Conservation (phyloP, 2,329 filamentous ascomycete genomes). For the Scedosporium apiospermum region DNA sequence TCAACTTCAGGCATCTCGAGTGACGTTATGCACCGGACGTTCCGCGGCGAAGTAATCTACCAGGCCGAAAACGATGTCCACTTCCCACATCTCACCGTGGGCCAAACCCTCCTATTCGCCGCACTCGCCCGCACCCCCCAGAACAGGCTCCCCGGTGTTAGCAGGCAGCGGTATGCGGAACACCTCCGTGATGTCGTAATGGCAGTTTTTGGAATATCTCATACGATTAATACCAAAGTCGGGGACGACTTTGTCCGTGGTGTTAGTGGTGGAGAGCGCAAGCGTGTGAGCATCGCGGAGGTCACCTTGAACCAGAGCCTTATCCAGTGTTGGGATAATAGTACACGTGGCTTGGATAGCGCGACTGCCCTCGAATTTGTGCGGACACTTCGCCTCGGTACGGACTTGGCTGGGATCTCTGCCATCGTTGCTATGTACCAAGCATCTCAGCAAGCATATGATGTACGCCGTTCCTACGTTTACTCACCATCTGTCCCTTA, state of each 20-base stretch:
- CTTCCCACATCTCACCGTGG: conserved; percentile 56
- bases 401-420: conserved; percentile 16
- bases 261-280: conserved; percentile 71
- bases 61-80: conserved; percentile 57
- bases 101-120: conserved; percentile 54
- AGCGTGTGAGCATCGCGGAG: conserved; percentile 72
- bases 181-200: conserved; percentile 45
- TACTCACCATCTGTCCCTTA: too few species aligned
- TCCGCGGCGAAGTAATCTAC: conserved; percentile 49
- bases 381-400: conserved; percentile 15
- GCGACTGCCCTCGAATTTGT: conserved; percentile 20
- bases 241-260: conserved; percentile 65
- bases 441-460: conserved; percentile 49
- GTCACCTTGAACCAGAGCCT: conserved; percentile 24
- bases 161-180: conserved; percentile 28
- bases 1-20: conserved; percentile 15
- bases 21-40: conserved; percentile 30
- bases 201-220: conserved; percentile 69
- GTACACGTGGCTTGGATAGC: conserved; percentile 20
- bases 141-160: conserved; percentile 50
- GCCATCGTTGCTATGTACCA: conserved; percentile 42
- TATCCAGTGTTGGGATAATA: conserved; percentile 22
- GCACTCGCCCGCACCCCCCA: conserved; percentile 51
- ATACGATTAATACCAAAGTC: conserved; percentile 65
- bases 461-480: conserved; percentile 17